Conservation (phyloP, 2,329 filamentous ascomycete genomes). For the Elsinoe perseae region DNA sequence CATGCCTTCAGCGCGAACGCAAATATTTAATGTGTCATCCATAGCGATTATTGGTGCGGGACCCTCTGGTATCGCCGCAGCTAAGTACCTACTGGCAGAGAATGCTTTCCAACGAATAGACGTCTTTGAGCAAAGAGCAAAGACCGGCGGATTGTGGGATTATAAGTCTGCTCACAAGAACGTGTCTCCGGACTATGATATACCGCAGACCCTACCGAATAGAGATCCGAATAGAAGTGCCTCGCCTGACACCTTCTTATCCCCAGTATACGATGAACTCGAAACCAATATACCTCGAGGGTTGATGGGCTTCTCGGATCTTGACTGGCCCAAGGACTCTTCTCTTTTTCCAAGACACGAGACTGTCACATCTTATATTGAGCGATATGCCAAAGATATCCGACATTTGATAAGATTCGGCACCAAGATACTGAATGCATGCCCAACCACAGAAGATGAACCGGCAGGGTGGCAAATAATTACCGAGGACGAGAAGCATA, state of each 20-base stretch:
- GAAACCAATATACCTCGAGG: slow-evolving; percentile 79
- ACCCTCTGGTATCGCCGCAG: slow-evolving; percentile 67
- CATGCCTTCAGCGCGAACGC: slow-evolving; percentile 7
- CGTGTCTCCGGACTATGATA: slow-evolving; percentile 35
- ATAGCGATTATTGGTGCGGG: slow-evolving; percentile 36
- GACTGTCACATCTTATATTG: slow-evolving; percentile 65
- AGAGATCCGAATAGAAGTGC: slow-evolving; percentile 49
- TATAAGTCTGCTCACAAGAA: slow-evolving; percentile 50
- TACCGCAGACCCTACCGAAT: slow-evolving; percentile 62
- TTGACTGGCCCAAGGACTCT: slow-evolving; percentile 43
- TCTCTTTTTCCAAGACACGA: slow-evolving; percentile 68
- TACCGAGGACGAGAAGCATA: slow-evolving; percentile 25
- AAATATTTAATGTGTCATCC: slow-evolving; percentile 2
- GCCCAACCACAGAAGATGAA: slow-evolving; percentile 21
- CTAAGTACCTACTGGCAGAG: slow-evolving; percentile 70
- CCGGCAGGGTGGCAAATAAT: slow-evolving; percentile 52
- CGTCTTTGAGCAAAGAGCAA: slow-evolving; percentile 72
- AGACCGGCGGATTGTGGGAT: slow-evolving; percentile 80
- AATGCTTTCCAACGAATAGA: slow-evolving; percentile 61
- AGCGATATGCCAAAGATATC: slow-evolving; percentile 62
- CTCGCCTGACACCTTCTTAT: slow-evolving; percentile 50
- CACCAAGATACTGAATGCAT: slow-evolving; percentile 59
- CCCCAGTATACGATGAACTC: slow-evolving; percentile 72
- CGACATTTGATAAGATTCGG: slow-evolving; percentile 60
- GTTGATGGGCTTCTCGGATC: slow-evolving; percentile 73